Evolutionary conservation across 2,329 filamentous ascomycete species (phyloP).

Genomic region (Nemania serpens): DNA sequence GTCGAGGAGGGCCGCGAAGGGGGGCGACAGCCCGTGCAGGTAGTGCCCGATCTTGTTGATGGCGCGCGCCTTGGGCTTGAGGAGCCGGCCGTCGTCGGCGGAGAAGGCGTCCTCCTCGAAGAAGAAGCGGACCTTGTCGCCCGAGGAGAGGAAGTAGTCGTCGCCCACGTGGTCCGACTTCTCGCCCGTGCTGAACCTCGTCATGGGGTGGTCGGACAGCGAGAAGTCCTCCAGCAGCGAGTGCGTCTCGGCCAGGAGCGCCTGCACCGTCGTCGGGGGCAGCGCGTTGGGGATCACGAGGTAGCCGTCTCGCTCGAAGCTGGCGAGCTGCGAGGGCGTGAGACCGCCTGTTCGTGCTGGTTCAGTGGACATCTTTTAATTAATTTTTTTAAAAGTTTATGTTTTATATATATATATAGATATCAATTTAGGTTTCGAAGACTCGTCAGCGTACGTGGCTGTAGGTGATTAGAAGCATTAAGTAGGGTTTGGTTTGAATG

Average conservation of each 20-base stretch:
- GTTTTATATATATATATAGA: not conserved
- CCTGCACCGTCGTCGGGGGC: constrained; percentile 63
- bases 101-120: constrained; percentile 94
- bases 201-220: constrained; percentile 86
- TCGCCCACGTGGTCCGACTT: constrained; percentile 82
- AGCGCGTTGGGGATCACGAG: constrained; percentile 84
- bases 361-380: constrained; percentile 26
- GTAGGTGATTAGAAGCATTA: not conserved
- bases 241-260: constrained; percentile 76
- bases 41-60: constrained; percentile 90
- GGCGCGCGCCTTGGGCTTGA: constrained; percentile 78
- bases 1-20: constrained; percentile 63
- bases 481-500: not conserved
- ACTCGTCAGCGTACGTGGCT: no score
- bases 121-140: constrained; percentile 94
- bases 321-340: constrained; percentile 69
- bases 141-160: constrained; percentile 88
- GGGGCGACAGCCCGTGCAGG: constrained; percentile 69
- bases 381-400: not conserved
- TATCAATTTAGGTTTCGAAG: not conserved
- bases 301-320: constrained; percentile 85
- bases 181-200: constrained; percentile 86
- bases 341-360: constrained; percentile 57
- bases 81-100: constrained; percentile 58
- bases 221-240: constrained; percentile 75